Base-by-base conservation (phyloP, 345 rosid species). In the Triadica sebifera region DNA sequence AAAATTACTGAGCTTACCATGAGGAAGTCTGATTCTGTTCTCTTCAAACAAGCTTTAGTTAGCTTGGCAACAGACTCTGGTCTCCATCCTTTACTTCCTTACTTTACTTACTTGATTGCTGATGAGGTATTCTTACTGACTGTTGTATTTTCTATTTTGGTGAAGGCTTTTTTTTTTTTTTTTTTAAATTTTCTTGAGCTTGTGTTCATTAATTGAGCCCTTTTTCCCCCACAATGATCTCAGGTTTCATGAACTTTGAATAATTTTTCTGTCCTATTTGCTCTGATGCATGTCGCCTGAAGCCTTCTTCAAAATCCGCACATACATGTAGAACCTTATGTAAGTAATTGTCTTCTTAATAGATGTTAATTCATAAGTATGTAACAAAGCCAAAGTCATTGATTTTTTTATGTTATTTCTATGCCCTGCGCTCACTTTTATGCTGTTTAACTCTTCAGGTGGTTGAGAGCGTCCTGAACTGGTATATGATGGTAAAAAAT, bases 261-360 rank as follows among this genome's bases (percentile, higher is more conserved):
- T 75, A 91, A 88, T 73, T 80, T 85, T 69, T 64, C 85, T 72
- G 67, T 87, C 57, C 79, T 90, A 76, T 85, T 87, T 79, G 87
- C 93, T 75, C 81, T 89, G 81, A 85, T 87, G 90, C 92, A 94
- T 72, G 75, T 90, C 67, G 85, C 86, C 47, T 77, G 83, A 73
- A 91, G 93, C 82, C 90, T 93, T 82, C 85, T 87, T 82, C 88
- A 86, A 76, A 93, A 93, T 83, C 89, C 91, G 6, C 89, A 91
- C 74, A 53, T 93, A 67, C 93, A 93, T 79, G 76, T 93, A 67
- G 98, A 93, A 74, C 94, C 92, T 77, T 91, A 91, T 72, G 98
- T 93, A 87, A 86, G 97, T 86, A 51, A 20, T 71, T 72, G 3
- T 65, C 60, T 47, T n/a, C 34, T 29, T 29, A 29, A 29, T 2